Evolutionary conservation across 2,329 filamentous ascomycete genomes (phyloP).

Genomic region (Celoporthe dispersa): DNA sequence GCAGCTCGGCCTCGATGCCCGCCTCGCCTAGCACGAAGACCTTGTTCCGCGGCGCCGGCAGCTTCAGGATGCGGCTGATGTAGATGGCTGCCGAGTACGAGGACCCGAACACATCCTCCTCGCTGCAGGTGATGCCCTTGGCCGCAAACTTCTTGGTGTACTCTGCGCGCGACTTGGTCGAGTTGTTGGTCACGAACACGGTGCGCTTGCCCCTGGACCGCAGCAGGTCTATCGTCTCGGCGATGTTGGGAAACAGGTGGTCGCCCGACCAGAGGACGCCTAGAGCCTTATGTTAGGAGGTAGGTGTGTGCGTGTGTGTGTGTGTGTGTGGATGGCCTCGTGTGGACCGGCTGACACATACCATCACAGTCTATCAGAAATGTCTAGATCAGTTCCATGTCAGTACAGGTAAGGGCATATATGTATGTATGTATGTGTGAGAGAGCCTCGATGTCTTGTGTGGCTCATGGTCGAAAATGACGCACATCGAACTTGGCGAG

Average conservation of each 20-base stretch:
- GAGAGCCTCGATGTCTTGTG: not conserved
- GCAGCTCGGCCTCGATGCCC: conserved; percentile 88
- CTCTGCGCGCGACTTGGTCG: conserved; percentile 90
- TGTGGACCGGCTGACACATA: conserved; percentile 46
- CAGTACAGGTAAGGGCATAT: conserved; percentile 25
- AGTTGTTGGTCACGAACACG: conserved; percentile 98
- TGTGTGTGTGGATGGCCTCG: not conserved
- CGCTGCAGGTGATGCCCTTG: conserved; percentile 77
- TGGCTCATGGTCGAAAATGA: conserved; percentile 37
- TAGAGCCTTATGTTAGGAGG: conserved; percentile 42
- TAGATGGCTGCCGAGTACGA: conserved; percentile 96
- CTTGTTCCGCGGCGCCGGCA: conserved; percentile 81
- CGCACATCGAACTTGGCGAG: conserved; percentile 90
- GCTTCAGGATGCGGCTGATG: conserved; percentile 87
- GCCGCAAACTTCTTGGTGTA: conserved; percentile 89
- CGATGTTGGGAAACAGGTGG: conserved; percentile 81
- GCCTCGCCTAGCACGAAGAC: conserved; percentile 92
- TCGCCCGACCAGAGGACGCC: conserved; percentile 97
- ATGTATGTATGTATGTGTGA: not conserved
- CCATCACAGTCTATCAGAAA: conserved; percentile 98
- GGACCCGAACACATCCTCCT: conserved; percentile 94
- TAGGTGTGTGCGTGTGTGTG: too few relatives aligned
- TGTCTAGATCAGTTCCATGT: conserved; percentile 56
- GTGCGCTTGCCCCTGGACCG: conserved; percentile 86
- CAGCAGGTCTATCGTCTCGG: conserved; percentile 83